Evolutionary conservation across 179 eudicot species (phyloP), one percentile per base, ranked within the genome.

Genomic region (Patellifolia procumbens): DNA sequence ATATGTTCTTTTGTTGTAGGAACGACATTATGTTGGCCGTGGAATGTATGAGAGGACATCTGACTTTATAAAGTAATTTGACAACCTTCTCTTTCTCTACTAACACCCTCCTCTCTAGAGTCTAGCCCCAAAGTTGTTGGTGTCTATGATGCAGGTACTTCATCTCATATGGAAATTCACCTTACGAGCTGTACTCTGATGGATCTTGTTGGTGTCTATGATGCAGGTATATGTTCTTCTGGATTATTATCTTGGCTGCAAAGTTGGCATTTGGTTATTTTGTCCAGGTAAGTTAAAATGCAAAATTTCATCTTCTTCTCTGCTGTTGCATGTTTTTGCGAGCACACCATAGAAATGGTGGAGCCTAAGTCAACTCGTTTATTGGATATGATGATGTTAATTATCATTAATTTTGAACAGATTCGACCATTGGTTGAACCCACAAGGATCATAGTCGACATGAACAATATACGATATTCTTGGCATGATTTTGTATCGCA

Each of bases 401-500:
- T 58, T 59, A 7, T 76, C 52, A 56, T 70, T 53, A 39, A 48
- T 16, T 74, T 22, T 72, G 29, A 68, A 72, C 91, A 96, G 99
- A 87, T 96, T 64, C 81, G 37, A 42, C 99, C 99, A 56, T 78
- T 96, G 91, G 99, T 91, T 39, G 56, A 73, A 32, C 98, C 99
- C 45, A 96, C 99, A 45, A 70, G 80, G 81, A 20, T 16, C 7
- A 85, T 96, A 70, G 89, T 96, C 46, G 35, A 37, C 9, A 82
- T 89, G 84, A 51, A 84, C 62, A 79, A 77, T 70, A 64, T 87
- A 79, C 49, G 17, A 16, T 96, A 96, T 81, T 88, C 97, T 31
- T 96, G 99, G 99, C 99, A 96, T 87, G 98, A 94, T 81, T 80
- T 96, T 77, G 92, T 94, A 61, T 96, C 99, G 46, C 81, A 84